These are phyloP conservation scores for Ganoderma meredithae DNA, from an alignment of 1,284 basidiomycete genomes.

Conservation along the genomic window DNA sequence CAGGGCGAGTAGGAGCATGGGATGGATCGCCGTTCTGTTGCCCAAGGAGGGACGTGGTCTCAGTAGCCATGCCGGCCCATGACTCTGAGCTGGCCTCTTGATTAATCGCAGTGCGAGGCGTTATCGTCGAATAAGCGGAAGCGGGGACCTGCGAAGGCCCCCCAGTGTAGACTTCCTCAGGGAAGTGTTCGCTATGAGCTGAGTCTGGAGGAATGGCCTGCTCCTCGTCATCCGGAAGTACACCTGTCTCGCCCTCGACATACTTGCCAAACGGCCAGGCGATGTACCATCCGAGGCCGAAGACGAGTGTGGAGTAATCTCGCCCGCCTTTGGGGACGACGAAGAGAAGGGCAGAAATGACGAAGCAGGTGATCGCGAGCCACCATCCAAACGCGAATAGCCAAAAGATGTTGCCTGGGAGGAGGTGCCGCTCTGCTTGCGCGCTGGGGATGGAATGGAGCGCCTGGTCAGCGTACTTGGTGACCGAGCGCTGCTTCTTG, in stretches of 20 bases:
- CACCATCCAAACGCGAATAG: conserved; percentile 89
- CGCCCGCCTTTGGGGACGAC: conserved; percentile 82
- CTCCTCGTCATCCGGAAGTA: conserved; percentile 52
- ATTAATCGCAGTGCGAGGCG: conserved; percentile 34
- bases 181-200: conserved; percentile 18
- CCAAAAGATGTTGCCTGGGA: conserved; percentile 96
- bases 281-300: conserved; percentile 95
- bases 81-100: conserved; percentile 43
- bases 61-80: conserved; percentile 40
- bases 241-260: conserved; percentile 84
- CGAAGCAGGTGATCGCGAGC: conserved; percentile 80
- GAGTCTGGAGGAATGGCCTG: conserved; percentile 40
- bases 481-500: conserved; percentile 97
- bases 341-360: conserved; percentile 74
- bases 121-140: conserved; percentile 42
- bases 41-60: conserved; percentile 47
- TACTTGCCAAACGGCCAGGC: conserved; percentile 99
- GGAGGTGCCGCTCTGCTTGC: conserved; percentile 88
- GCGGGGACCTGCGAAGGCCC: conserved; percentile 13
- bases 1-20: conserved; percentile 45
- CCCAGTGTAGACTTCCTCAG: conserved; percentile 17
- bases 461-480: conserved; percentile 94
- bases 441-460: conserved; percentile 93
- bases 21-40: conserved; percentile 23
- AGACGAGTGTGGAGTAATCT: conserved; percentile 88